phyloP scores from a whole-genome alignment of 2,329 filamentous ascomycete genomes.

The Pyrenophora graminea region DNA sequence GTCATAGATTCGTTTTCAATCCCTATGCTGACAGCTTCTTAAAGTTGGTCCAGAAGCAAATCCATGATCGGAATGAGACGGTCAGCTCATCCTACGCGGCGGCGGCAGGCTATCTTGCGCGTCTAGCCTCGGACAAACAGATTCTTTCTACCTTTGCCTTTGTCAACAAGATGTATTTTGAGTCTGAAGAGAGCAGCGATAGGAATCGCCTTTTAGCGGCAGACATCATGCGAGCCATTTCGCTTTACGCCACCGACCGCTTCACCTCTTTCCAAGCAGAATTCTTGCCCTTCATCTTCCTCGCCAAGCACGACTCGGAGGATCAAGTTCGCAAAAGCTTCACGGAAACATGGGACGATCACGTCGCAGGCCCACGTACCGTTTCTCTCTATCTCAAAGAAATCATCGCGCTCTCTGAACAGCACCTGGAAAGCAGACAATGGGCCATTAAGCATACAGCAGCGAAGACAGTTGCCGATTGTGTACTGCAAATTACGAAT shows the following conservation, averaged over 20 bases:
- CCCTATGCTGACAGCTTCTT: conserved; percentile 77
- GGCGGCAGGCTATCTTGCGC: conserved; percentile 82
- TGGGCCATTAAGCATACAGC: conserved; percentile 92
- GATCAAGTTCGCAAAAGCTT: conserved; percentile 80
- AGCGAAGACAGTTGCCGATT: conserved; percentile 77
- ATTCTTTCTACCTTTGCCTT: conserved; percentile 60
- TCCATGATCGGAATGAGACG: conserved; percentile 90
- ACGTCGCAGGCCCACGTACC: conserved; percentile 81
- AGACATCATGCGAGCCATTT: conserved; percentile 80
- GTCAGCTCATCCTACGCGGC: conserved; percentile 88
- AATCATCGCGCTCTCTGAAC: conserved; percentile 70
- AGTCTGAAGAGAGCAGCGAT: conserved; percentile 76
- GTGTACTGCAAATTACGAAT: conserved; percentile 65
- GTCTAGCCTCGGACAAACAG: conserved; percentile 63
- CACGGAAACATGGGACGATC: conserved; percentile 83
- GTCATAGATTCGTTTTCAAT: conserved; percentile 74
- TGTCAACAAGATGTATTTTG: conserved; percentile 74
- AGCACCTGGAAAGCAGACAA: conserved; percentile 75
- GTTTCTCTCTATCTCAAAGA: conserved; percentile 84
- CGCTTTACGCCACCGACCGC: conserved; percentile 85
- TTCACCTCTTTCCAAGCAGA: conserved; percentile 76
- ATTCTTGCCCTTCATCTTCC: conserved; percentile 83
- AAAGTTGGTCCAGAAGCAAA: conserved; percentile 75
- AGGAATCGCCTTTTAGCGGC: conserved; percentile 73
- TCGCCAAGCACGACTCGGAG: conserved; percentile 83